These are phyloP conservation scores for Ramularia endophylla DNA, from an alignment of 2,329 filamentous ascomycete species.

Conservation along the genomic window DNA sequence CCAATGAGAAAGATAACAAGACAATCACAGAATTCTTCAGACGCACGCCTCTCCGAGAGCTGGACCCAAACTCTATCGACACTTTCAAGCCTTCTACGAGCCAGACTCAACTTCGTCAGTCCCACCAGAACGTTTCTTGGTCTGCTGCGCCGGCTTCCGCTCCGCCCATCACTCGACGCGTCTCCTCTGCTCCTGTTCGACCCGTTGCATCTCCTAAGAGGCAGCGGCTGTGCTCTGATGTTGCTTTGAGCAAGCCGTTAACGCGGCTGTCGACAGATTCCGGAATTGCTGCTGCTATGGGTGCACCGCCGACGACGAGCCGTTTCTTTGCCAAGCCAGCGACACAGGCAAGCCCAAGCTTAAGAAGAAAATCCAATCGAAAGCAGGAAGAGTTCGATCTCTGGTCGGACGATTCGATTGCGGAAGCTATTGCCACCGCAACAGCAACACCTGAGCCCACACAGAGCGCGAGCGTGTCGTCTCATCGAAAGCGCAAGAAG, in stretches of 20 bases:
- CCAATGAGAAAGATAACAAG: conserved; percentile 54
- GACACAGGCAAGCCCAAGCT: conserved; percentile 37
- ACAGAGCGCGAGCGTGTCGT: conserved; percentile 11
- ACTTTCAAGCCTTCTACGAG: conserved; percentile 58
- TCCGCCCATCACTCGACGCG: conserved; percentile 38
- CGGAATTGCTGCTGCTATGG: conserved; percentile 24
- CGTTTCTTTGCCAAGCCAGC: conserved; percentile 38
- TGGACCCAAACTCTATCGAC: conserved; percentile 54
- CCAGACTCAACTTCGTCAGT: conserved; percentile 54
- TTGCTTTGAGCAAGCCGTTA: neutral
- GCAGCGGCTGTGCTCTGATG: conserved; percentile 5
- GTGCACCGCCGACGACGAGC: conserved; percentile 31
- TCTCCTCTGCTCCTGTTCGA: conserved; percentile 30
- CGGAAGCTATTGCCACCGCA: conserved; percentile 37
- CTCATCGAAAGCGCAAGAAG: conserved; percentile 27
- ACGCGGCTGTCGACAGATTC: conserved; percentile 30
- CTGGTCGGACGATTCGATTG: conserved; percentile 44
- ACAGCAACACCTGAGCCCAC: conserved; percentile 17
- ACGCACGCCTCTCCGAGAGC: conserved; percentile 58
- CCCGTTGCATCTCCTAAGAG: conserved; percentile 16
- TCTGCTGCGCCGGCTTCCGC: conserved; percentile 40
- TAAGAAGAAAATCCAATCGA: conserved; percentile 31
- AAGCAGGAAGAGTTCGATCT: conserved; percentile 39
- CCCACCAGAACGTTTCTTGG: conserved; percentile 51
- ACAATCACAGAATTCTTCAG: conserved; percentile 62